A percentile compares a stretch with the other conserved stretches of the same genome.
Evolutionary conservation across 805 yeast species (phyloP).

Genomic region (Candida nitratophila): DNA sequence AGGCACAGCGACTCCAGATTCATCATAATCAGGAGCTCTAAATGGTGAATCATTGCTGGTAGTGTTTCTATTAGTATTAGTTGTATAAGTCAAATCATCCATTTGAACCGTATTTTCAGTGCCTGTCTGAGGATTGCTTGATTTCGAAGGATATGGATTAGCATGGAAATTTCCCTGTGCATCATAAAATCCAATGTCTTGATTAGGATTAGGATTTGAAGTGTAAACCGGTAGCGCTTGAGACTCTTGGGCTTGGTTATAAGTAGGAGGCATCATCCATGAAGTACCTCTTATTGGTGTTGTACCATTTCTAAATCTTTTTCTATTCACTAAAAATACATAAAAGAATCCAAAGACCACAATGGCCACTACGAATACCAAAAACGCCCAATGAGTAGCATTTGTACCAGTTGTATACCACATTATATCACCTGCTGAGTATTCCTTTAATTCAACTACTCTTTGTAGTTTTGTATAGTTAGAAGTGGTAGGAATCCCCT

Average conservation of each 20-base stretch:
- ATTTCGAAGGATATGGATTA: neutral
- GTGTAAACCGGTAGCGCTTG: conserved; percentile 59
- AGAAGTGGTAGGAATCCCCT: no score
- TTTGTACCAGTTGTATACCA: neutral
- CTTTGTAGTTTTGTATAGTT: no score
- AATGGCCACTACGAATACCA: conserved; percentile 50
- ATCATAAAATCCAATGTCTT: conserved; percentile 76
- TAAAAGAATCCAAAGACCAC: conserved; percentile 39
- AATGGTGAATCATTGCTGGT: neutral
- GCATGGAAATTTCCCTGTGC: conserved; percentile 40
- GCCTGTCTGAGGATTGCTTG: no score
- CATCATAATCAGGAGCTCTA: conserved; percentile 9
- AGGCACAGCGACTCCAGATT: no score
- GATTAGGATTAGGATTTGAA: conserved; percentile 52
- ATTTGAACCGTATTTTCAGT: neutral
- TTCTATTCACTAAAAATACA: conserved; percentile 48
- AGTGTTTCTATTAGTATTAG: neutral
- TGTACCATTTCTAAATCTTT: conserved; percentile 44
- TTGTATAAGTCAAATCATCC: neutral
- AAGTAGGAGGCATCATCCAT: conserved; percentile 85
- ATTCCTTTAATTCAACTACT: no score
- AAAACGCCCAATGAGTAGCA: conserved; percentile 33
- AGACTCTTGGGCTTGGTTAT: conserved; percentile 59
- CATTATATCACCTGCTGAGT: no score
- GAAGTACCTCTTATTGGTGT: conserved; percentile 68